Percentiles rank a stretch among this genome's conserved stretches.
These are phyloP conservation scores for Sugiyamaella novakii DNA, from an alignment of 1,139 yeast species.

Conservation along the genomic window DNA sequence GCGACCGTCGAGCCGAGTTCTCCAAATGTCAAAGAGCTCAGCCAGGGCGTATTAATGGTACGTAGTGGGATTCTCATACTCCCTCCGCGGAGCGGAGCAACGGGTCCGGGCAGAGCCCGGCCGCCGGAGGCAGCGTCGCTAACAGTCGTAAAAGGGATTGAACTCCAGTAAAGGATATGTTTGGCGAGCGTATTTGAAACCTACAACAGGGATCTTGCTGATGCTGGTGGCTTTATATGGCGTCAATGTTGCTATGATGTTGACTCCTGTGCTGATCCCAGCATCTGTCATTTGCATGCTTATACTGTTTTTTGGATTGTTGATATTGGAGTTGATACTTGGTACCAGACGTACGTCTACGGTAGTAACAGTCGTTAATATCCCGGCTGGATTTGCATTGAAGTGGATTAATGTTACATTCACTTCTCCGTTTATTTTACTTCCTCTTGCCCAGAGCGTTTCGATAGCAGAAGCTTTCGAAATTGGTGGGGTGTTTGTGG, in stretches of 20 bases:
- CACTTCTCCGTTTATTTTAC: slow-evolving; percentile 72
- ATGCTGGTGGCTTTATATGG: slow-evolving; percentile 59
- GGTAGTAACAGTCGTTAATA: slow-evolving; percentile 53
- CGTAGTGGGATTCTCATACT: too few relatives aligned
- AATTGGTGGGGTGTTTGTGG: slow-evolving; percentile 70
- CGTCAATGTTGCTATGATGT: slow-evolving; percentile 55
- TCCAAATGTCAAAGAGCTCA: not conserved
- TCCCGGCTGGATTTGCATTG: slow-evolving; percentile 68
- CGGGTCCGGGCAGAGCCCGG: slow-evolving; percentile 3
- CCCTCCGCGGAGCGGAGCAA: not conserved
- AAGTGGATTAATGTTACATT: slow-evolving; percentile 80
- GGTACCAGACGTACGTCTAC: slow-evolving; percentile 48
- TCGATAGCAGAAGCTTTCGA: slow-evolving; percentile 68
- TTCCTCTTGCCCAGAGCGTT: slow-evolving; percentile 67
- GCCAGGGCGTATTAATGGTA: not conserved
- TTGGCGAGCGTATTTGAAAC: slow-evolving; percentile 21
- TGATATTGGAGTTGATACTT: slow-evolving; percentile 42
- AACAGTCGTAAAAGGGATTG: too few relatives aligned
- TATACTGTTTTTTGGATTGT: slow-evolving; percentile 54
- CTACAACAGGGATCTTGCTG: slow-evolving; percentile 30
- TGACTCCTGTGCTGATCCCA: slow-evolving; percentile 63
- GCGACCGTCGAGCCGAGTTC: not conserved
- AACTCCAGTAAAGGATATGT: slow-evolving; percentile 8
- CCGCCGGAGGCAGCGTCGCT: too few relatives aligned
- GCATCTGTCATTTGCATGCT: slow-evolving; percentile 78